Evolutionary conservation across 768 basidiomycete genomes (phyloP).

Genomic region (Collybia sp.): DNA sequence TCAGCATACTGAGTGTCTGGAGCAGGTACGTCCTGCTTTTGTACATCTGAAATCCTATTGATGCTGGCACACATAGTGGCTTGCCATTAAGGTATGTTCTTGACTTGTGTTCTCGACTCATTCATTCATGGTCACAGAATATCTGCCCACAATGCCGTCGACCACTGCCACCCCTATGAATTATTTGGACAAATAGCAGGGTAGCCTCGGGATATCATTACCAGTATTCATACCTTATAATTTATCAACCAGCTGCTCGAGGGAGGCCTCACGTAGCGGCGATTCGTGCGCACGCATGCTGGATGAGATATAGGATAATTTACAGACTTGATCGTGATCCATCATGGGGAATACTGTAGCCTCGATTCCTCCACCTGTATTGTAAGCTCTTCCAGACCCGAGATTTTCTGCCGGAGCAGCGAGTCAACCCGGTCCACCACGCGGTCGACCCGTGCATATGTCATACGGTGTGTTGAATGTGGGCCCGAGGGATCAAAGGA

Average conservation of each 20-base stretch:
- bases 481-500: conserved; percentile 51
- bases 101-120: not conserved
- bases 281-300: too few species aligned
- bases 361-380: conserved; percentile 71
- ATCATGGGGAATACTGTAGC: not conserved
- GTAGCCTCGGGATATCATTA: too few species aligned
- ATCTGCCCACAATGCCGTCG: conserved; percentile 91
- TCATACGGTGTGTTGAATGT: conserved; percentile 39
- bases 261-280: too few species aligned
- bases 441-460: conserved; percentile 61
- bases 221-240: too few species aligned
- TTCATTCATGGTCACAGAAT: conserved; percentile 42
- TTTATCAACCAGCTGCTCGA: too few species aligned
- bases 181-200: too few species aligned
- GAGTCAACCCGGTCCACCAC: conserved; percentile 75
- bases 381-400: conserved; percentile 82
- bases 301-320: too few species aligned
- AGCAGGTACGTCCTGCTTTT: conserved; percentile 44
- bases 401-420: conserved; percentile 66
- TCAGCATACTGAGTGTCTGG: conserved; percentile 84
- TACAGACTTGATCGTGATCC: too few species aligned
- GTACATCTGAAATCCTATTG: not conserved
- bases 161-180: conserved; percentile 73
- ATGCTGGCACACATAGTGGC: conserved; percentile 43
- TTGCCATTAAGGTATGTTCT: conserved; percentile 60